These are phyloP conservation scores for Oryza rufipogon DNA, from an alignment of 176 grass and related monocot species.

Conservation along the genomic window DNA sequence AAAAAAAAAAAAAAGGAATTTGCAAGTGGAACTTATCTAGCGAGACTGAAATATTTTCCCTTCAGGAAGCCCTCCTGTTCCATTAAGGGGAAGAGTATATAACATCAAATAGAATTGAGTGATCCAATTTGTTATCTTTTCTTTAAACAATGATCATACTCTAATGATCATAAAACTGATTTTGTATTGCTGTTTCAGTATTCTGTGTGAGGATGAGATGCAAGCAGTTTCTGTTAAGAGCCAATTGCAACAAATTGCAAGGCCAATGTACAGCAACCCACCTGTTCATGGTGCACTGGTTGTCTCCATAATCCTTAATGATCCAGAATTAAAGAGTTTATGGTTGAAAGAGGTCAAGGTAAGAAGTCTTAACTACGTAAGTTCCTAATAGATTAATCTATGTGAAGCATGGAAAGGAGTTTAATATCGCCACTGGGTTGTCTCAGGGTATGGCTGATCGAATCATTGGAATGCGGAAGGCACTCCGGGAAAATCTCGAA, in stretches of 20 bases:
- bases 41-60: not conserved
- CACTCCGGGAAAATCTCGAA: constrained; percentile 83
- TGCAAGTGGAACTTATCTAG: not conserved
- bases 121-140: not conserved
- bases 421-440: constrained; percentile 6
- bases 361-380: constrained; percentile 33
- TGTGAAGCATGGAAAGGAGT: not conserved
- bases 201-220: constrained; percentile 94
- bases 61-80: not conserved
- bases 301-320: constrained; percentile 88
- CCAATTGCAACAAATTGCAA: constrained; percentile 91
- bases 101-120: not conserved
- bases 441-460: constrained; percentile 89
- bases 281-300: constrained; percentile 86
- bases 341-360: constrained; percentile 97
- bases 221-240: constrained; percentile 92
- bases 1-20: constrained; percentile 11
- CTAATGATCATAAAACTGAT: not conserved
- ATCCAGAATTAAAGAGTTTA: constrained; percentile 86
- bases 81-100: constrained; percentile 6
- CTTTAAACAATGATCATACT: constrained; percentile 6
- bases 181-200: constrained; percentile 53
- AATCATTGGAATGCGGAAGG: constrained; percentile 91
- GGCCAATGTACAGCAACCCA: constrained; percentile 99
- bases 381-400: not conserved